Base-by-base conservation (phyloP, 768 basidiomycete species). In the Serpula lacrymans region DNA sequence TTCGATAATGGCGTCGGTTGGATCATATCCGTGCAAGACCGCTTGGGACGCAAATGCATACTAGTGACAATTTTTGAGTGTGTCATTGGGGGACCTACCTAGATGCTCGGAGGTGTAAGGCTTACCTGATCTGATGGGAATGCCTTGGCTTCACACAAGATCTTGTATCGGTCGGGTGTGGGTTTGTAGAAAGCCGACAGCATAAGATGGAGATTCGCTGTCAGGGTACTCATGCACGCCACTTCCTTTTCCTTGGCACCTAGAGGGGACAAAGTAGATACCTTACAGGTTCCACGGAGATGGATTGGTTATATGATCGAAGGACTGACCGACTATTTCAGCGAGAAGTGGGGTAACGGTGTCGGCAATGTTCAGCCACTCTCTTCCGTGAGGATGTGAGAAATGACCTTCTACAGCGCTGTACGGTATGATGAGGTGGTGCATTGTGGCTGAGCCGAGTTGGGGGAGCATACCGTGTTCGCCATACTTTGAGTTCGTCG, bases 1-100 rank as follows among this genome's bases (percentile, higher is more conserved):
- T 56, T 88, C 84, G 30, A 95, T 69, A 51, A 98, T 78, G 18
- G 87, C 77, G 24, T 78, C 72, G 18, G 71, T 67, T 43, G 88
- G 81, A 65, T 84, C 77, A 57, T 80, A 77, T 41, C 88, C 88
- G 67, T 91, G 93, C 25, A 85, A 69, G 37, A 68, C 60, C 25
- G 77, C 88, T 68, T 98, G 96, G n/a, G 95, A 96, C 41, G 86
- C 77, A 58, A 98, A 90, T 24, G 95, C 96, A 63, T 98, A 98
- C 94, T 98, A 57, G n/a, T n/a, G n/a, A n/a, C n/a, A n/a, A n/a
- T n/a, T n/a, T n/a, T 14, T n/a, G n/a, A n/a, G n/a, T n/a, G n/a
- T n/a, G n/a, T n/a, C n/a, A n/a, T 36, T 32, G 29, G 23, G n/a
- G n/a, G n/a, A n/a, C n/a, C n/a, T n/a, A n/a, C n/a, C n/a, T n/a